Evolutionary conservation across 257 asterid species (phyloP).

Genomic region (Solanum pennellii): DNA sequence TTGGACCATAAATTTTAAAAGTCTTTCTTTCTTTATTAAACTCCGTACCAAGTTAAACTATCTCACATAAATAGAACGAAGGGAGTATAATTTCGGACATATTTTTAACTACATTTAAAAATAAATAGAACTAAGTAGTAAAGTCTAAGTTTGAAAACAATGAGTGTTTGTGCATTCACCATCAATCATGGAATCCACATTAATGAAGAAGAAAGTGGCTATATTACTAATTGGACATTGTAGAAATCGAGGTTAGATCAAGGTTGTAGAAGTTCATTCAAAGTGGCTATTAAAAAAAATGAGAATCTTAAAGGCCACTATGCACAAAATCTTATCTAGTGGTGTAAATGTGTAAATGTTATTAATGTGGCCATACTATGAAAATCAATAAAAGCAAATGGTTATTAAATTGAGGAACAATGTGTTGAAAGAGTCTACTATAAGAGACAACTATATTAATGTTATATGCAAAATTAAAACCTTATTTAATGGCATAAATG

Average conservation of each 20-base stretch:
- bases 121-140: too few relatives aligned
- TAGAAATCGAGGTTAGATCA: not conserved
- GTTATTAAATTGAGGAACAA: not conserved
- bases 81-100: too few relatives aligned
- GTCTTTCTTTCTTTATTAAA: too few relatives aligned
- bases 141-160: not conserved
- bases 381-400: not conserved
- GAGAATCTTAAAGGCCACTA: not conserved
- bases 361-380: not conserved
- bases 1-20: too few relatives aligned
- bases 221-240: not conserved
- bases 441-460: not conserved
- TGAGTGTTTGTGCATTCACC: not conserved
- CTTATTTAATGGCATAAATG: not conserved
- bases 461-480: not conserved
- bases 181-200: not conserved
- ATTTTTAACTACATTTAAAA: not conserved
- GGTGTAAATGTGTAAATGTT: not conserved
- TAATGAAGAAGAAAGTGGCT: not conserved
- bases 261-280: not conserved
- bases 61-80: too few relatives aligned
- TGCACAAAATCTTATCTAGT: not conserved
- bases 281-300: not conserved
- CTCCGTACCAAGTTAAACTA: rapidly evolving
- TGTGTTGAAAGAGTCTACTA: not conserved